Evolutionary conservation across 2,329 filamentous ascomycete species (phyloP), one percentile per base, ranked within the genome.

Genomic region (Curvularia sp.): DNA sequence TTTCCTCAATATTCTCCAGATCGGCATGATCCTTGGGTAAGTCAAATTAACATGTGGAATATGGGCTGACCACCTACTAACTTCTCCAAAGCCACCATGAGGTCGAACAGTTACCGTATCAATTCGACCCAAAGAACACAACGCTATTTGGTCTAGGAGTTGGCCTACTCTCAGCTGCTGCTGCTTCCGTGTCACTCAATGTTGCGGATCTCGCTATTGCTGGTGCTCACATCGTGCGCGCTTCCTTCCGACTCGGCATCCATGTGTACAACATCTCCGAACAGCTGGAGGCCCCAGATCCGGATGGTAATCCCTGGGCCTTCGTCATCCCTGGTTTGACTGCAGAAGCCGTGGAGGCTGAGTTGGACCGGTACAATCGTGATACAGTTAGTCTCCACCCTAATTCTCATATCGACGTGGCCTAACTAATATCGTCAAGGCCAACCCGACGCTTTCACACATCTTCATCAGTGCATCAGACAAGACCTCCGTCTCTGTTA

Each of bases 191-290:
- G 21, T 49, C 32, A 15, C 32, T 38, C 19, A 39, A 27, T 19
- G 21, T 49, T 9, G 21, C 32, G 7, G 21, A 49, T 49, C 32
- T 49, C 21, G 46, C 19, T 27, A 21, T 36, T 39, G 32, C 21
- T 27, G 30, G 46, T 49, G 46, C 32, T 38, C 2, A 38, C 19
- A 27, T 23, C 12, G 46, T 38, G 4, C 19, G 46, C 19, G 32
- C 46, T 23, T 49, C 46, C 30, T 49, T 49, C n/a, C 13, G 46
- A 49, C 46, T 49, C 9, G 27, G 46, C 46, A 38, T 39, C 4
- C 32, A 39, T 49, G 46, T 49, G 32, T 39, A 39, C 32, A 49
- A 49, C 23, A 27, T 49, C 47, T 39, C 47, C 47, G 30, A 39
- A 39, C 19, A 49, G 32, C 47, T 49, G 12, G 47, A 49, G 21